A percentile compares a stretch with the other conserved stretches of the same genome.
Evolutionary conservation across 2,329 filamentous ascomycete species (phyloP).

Genomic region (Neofusicoccum sp.): DNA sequence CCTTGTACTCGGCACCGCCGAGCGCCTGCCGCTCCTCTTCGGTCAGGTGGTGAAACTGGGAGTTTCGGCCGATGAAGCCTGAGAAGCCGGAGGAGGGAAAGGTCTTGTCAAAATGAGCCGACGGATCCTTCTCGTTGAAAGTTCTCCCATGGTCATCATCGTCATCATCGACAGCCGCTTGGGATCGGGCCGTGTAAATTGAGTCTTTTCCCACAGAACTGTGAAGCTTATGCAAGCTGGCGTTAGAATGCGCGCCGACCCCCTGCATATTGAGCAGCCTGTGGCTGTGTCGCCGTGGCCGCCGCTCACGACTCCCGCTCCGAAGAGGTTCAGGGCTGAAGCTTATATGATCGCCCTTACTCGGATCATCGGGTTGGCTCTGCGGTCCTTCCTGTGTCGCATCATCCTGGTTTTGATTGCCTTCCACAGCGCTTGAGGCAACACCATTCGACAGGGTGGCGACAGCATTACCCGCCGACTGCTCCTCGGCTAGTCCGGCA

Average conservation of each 20-base stretch:
- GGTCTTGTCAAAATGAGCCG: constrained; percentile 15
- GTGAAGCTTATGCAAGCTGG: constrained; percentile 29
- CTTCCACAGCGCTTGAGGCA: background rate
- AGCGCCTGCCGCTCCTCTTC: constrained; percentile 59
- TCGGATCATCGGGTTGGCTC: background rate
- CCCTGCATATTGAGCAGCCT: constrained; percentile 36
- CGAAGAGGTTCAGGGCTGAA: constrained; percentile 33
- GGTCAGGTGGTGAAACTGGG: constrained; percentile 58
- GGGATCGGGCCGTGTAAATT: constrained; percentile 1
- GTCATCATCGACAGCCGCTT: constrained; percentile 1
- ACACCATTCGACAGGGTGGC: background rate
- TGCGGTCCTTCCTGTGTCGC: background rate
- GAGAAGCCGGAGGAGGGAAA: constrained; percentile 38
- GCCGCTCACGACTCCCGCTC: constrained; percentile 17
- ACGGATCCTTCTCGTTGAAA: background rate
- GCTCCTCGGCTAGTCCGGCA: background rate
- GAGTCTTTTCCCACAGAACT: background rate
- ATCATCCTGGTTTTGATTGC: background rate
- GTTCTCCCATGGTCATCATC: constrained; percentile 1
- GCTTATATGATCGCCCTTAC: constrained; percentile 30
- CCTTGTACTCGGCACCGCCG: constrained; percentile 66
- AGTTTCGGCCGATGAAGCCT: constrained; percentile 45
- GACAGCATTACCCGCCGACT: background rate
- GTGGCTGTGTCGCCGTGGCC: constrained; percentile 24
- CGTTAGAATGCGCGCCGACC: constrained; percentile 37